Base-by-base conservation (phyloP, 768 basidiomycete species). In the Russula olivacea region DNA sequence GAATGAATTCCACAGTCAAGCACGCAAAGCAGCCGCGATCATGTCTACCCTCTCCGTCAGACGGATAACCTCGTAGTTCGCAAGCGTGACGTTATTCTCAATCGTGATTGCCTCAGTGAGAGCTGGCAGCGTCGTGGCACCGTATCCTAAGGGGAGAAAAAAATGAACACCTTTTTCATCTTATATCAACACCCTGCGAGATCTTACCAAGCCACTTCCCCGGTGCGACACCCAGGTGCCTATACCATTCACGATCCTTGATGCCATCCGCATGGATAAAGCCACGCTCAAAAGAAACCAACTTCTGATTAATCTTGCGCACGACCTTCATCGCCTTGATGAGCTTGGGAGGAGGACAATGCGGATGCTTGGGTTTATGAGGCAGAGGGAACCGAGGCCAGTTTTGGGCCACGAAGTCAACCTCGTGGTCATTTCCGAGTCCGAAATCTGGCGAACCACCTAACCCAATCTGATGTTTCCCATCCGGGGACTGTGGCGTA, bases 171-270 rank as follows among this genome's bases (percentile, higher is more conserved):
- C 12, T 30, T 11, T 25, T n/a, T 4, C 14, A 30, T 40, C 25
- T 41, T 14, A 28, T 17, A 25, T 45, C 21, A 28, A 10, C 14
- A 41, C 55, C 28, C 17, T 30, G 34, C 28, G 21, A 59, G 38
- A n/a, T 74, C 80, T 68, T 67, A 89, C 88, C 87, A 45, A 88
- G 83, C 84, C 87, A 87, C 72, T 90, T 86, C 43, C 92, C 93
- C 34, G 93, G 93, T 3, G 93, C 91, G 48, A 93, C 89, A 53
- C 82, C 92, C 17, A 93, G 79, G 74, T 93, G 88, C 69, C 78
- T 84, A 72, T 89, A 96, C 93, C 93, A 95, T 71, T 91, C 87
- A 36, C 89, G 80, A 58, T 86, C 84, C 67, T 85, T 85, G 66
- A 93, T 84, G 0, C 93, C 93, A 17, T 77, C 84, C 69, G 87